These are phyloP conservation scores for Sphagnum tenellum DNA, from an alignment of 225 moss, liverwort and hornwort species.

Conservation along the genomic window DNA sequence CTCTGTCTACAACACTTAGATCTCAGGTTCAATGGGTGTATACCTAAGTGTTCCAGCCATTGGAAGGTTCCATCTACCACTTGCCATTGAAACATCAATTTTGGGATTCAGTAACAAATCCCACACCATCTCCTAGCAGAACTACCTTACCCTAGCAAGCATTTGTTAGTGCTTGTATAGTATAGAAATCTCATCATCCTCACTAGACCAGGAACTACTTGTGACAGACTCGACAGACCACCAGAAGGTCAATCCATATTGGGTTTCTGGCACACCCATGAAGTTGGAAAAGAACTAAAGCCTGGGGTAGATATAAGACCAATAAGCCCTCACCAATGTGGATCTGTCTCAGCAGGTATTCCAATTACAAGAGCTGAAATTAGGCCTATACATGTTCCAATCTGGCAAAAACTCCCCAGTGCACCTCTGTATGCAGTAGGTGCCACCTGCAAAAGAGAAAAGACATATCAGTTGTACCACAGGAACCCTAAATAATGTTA, in stretches of 20 bases:
- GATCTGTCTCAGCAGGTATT: conserved; percentile 75
- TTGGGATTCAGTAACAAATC: not conserved
- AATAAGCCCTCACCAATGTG: conserved; percentile 61
- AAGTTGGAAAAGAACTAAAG: no score
- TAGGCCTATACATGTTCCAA: conserved; percentile 86
- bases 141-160: no score
- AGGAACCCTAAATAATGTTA: not conserved
- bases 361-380: conserved; percentile 75
- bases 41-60: no score
- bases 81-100: not conserved
- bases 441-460: conserved; percentile 48
- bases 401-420: conserved; percentile 77
- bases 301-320: no score
- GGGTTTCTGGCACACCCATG: no score
- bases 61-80: not conserved
- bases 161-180: no score
- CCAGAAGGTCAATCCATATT: no score
- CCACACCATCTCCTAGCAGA: no score
- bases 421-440: conserved; percentile 90
- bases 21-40: not conserved
- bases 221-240: no score
- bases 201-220: no score
- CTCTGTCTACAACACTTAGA: not conserved
- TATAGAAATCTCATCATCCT: no score
- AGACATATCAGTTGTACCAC: not conserved